Percentiles rank a stretch among this genome's conserved stretches.
Conservation (phyloP, 2,329 filamentous ascomycete genomes). For the Pestalotiopsis sp. region DNA sequence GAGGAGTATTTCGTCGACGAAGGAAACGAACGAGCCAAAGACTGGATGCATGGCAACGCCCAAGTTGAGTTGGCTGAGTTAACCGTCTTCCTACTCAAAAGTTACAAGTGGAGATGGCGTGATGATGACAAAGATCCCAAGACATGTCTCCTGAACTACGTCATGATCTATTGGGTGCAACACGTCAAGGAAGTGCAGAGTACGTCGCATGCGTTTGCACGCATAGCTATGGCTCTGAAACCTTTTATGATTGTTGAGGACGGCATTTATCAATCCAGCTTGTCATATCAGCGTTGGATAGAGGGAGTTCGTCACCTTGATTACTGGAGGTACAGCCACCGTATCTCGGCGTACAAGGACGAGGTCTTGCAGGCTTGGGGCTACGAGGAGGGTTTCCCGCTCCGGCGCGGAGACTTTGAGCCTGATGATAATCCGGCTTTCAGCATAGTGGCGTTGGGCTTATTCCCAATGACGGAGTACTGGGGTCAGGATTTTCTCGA, state of each 20-base stretch:
- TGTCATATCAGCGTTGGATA: neutral
- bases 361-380: too few relatives aligned
- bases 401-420: neutral
- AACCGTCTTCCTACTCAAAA: neutral
- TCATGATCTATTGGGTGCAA: neutral
- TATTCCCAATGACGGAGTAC: neutral
- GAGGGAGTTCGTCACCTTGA: too few relatives aligned
- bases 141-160: neutral
- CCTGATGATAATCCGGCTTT: neutral
- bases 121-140: neutral
- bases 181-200: neutral
- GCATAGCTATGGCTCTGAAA: neutral
- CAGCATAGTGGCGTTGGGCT: neutral
- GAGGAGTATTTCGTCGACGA: neutral
- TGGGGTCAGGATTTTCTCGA: neutral
- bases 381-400: too few relatives aligned
- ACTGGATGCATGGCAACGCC: neutral
- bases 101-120: neutral
- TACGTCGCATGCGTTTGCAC: neutral
- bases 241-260: neutral
- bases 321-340: too few relatives aligned
- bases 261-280: neutral
- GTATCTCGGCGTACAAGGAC: too few relatives aligned
- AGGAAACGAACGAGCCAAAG: neutral
- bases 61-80: neutral